These are phyloP conservation scores for Eucalyptus pauciflora DNA, from an alignment of 345 rosid genomes.

Conservation along the genomic window DNA sequence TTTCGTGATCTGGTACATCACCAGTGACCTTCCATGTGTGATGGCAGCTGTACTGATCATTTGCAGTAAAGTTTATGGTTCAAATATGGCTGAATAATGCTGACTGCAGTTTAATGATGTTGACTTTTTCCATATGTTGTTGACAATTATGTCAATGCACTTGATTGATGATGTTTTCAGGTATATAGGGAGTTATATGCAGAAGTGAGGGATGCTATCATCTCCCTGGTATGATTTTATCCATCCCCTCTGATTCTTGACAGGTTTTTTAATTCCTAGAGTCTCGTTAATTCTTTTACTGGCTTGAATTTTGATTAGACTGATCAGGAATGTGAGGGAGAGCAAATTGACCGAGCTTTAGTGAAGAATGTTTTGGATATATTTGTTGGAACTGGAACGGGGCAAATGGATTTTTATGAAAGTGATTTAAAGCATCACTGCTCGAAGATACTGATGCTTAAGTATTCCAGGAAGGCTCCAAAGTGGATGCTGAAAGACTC, in stretches of 20 bases:
- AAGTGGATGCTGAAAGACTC: conserved; percentile 73
- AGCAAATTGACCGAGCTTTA: conserved; percentile 46
- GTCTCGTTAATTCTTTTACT: not conserved
- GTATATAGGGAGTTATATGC: conserved; percentile 27
- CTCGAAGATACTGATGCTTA: conserved; percentile 57
- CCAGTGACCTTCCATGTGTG: not conserved
- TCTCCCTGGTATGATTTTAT: conserved; percentile 26
- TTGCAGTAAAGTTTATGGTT: not conserved
- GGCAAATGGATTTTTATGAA: conserved; percentile 24
- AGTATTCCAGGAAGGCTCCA: conserved; percentile 80
- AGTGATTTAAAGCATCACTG: conserved; percentile 44
- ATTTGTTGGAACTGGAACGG: conserved; percentile 53
- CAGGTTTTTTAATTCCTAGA: not conserved
- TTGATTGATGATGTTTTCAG: conserved; percentile 1
- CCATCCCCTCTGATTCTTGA: not conserved
- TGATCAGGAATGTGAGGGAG: conserved; percentile 46
- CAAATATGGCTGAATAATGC: not conserved
- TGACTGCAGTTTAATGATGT: not conserved
- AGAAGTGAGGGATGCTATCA: conserved; percentile 38
- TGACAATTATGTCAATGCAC: not conserved
- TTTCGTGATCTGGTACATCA: conserved; percentile 40
- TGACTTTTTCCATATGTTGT: not conserved
- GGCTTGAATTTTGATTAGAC: conserved; percentile 10
- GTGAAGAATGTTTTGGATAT: conserved; percentile 42
- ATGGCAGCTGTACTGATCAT: not conserved